phyloP scores from a whole-genome alignment of 2,329 filamentous ascomycete species.

The Sporothrix variecibatus region DNA sequence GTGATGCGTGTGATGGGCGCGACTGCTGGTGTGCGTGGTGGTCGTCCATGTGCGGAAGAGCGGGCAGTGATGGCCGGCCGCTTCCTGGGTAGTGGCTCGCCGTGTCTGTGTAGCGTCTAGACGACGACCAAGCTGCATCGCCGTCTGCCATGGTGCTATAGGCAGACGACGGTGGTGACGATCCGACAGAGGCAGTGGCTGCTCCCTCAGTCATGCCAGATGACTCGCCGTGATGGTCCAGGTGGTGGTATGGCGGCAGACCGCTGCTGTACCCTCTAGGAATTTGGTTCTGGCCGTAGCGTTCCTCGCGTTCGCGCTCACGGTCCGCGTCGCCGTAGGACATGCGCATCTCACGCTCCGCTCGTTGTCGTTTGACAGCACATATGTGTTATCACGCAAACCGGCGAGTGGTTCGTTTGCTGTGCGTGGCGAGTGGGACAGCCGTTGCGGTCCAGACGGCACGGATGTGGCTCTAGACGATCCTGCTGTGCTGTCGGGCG shows the following conservation, averaged over 20 bases:
- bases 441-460: background rate
- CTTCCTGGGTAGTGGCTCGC: background rate
- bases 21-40: background rate
- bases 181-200: background rate
- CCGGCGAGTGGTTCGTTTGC: background rate
- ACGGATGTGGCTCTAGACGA: background rate
- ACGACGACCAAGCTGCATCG: background rate
- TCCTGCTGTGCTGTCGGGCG: background rate
- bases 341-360: constrained; percentile 7
- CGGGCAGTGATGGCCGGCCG: background rate
- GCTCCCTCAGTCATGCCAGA: background rate
- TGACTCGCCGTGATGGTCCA: background rate
- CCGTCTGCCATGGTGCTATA: constrained; percentile 9
- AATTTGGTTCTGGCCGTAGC: background rate
- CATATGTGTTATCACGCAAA: background rate
- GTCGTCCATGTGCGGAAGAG: background rate
- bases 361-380: background rate
- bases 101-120: background rate
- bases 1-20: background rate
- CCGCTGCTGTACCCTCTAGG: constrained; percentile 6
- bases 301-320: constrained; percentile 7
- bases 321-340: background rate
- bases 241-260: background rate
- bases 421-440: background rate
- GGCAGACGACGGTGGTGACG: constrained; percentile 3